Percentiles rank a stretch among this genome's conserved stretches.
phyloP scores from a whole-genome alignment of 2,329 filamentous ascomycete genomes.

The Aureobasidium sp. region DNA sequence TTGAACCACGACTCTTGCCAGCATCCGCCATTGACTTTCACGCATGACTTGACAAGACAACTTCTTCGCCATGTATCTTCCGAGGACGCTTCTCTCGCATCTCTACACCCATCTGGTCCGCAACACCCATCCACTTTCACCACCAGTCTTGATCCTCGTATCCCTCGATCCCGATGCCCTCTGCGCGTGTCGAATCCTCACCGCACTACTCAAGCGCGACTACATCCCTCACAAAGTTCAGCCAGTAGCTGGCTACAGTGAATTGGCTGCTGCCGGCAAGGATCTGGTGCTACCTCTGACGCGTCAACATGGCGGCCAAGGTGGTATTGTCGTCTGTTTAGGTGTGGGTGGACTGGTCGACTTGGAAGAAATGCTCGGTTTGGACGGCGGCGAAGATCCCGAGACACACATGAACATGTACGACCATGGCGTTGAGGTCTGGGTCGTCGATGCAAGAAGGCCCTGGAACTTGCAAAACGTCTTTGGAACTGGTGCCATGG shows the following conservation, averaged over 20 bases:
- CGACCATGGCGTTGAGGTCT: conserved; percentile 83
- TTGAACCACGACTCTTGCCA: neutral
- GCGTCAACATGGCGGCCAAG: conserved; percentile 71
- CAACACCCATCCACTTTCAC: conserved; percentile 80
- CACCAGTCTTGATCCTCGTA: conserved; percentile 83
- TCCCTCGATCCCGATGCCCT: conserved; percentile 92
- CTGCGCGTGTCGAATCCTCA: conserved; percentile 90
- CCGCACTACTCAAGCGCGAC: conserved; percentile 88
- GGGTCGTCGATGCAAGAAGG: conserved; percentile 83
- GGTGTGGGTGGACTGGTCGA: conserved; percentile 91
- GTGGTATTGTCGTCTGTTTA: conserved; percentile 83
- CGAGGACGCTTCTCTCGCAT: conserved; percentile 77
- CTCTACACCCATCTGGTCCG: conserved; percentile 84
- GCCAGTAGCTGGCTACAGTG: conserved; percentile 84
- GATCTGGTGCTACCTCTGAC: conserved; percentile 81
- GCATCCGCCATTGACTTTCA: neutral
- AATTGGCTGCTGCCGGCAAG: conserved; percentile 70
- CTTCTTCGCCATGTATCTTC: conserved; percentile 75
- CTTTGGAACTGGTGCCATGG: conserved; percentile 48
- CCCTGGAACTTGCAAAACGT: conserved; percentile 95
- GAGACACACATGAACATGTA: conserved; percentile 24
- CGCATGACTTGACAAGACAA: neutral
- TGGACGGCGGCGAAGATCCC: conserved; percentile 48
- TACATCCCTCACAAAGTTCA: conserved; percentile 98
- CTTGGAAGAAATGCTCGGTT: conserved; percentile 67